Conservation (phyloP, 2,329 filamentous ascomycete genomes). For the Xylaria sp. region DNA sequence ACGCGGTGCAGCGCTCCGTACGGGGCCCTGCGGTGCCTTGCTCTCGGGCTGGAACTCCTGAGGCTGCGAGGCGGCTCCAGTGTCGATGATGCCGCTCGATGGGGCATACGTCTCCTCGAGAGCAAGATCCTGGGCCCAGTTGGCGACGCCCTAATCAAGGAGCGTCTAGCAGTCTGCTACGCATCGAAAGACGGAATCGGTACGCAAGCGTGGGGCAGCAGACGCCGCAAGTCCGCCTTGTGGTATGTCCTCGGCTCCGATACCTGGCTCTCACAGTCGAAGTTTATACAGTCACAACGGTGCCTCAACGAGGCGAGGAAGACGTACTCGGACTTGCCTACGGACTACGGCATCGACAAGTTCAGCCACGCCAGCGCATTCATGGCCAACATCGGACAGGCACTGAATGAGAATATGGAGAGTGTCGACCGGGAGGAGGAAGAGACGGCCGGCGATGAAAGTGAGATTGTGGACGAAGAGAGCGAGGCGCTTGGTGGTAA, state of each 20-base stretch:
- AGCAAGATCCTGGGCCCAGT: constrained; percentile 77
- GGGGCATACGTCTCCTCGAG: constrained; percentile 84
- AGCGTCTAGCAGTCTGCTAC: constrained; percentile 88
- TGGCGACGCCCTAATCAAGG: constrained; percentile 84
- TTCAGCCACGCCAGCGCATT: constrained; percentile 64
- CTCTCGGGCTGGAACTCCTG: constrained; percentile 82
- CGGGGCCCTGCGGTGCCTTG: constrained; percentile 80
- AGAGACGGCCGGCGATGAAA: constrained; percentile 55
- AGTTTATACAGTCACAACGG: constrained; percentile 79
- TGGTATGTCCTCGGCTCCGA: constrained; percentile 89
- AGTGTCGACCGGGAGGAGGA: constrained; percentile 52
- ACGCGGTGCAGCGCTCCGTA: constrained; percentile 84
- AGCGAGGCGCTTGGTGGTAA: constrained; percentile 67
- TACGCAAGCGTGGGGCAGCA: constrained; percentile 72
- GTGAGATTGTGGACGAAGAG: constrained; percentile 59
- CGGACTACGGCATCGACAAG: constrained; percentile 61
- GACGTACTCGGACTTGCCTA: constrained; percentile 62
- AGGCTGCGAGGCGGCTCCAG: constrained; percentile 81
- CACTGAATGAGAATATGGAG: constrained; percentile 59
- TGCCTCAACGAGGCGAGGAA: constrained; percentile 76
- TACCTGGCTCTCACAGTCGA: constrained; percentile 81
- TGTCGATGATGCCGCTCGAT: constrained; percentile 86
- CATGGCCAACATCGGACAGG: constrained; percentile 61
- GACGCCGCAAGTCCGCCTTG: constrained; percentile 85
- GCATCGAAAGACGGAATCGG: constrained; percentile 75